phyloP scores from a whole-genome alignment of 768 basidiomycete species.

The Imleria badia region DNA sequence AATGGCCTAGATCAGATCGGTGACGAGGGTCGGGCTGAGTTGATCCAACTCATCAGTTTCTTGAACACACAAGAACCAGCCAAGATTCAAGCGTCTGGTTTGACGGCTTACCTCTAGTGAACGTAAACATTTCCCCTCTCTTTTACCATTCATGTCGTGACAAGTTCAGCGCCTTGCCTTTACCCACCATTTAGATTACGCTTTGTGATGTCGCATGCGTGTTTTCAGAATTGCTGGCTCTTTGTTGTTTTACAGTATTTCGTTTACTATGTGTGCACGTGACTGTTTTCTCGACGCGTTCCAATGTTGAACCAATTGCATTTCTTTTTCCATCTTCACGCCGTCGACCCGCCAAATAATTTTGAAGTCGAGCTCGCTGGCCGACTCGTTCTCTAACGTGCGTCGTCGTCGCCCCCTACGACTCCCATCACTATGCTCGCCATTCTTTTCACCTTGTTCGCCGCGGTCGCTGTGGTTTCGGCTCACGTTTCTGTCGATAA shows the following conservation, averaged over 20 bases:
- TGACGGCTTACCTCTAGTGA: conserved; percentile 52
- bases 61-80: conserved; percentile 75
- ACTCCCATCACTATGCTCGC: conserved; percentile 61
- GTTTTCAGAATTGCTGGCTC: conserved; percentile 7
- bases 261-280: conserved; percentile 25
- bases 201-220: conserved; percentile 13
- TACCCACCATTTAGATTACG: conserved; percentile 22
- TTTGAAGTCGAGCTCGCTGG: conserved; percentile 53
- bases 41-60: conserved; percentile 70
- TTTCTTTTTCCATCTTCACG: conserved; percentile 10
- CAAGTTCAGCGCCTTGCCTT: conserved; percentile 1
- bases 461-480: conserved; percentile 38
- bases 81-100: conserved; percentile 79
- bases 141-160: neutral
- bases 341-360: conserved; percentile 5
- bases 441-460: conserved; percentile 55
- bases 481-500: conserved; percentile 53
- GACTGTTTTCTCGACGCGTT: conserved; percentile 23
- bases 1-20: conserved; percentile 71
- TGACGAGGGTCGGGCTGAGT: conserved; percentile 71
- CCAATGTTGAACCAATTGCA: conserved; percentile 12
- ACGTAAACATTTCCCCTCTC: conserved; percentile 28
- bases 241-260: conserved; percentile 9
- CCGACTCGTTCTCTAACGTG: conserved; percentile 46
- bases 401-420: conserved; percentile 44